phyloP scores from a whole-genome alignment of 1,284 basidiomycete genomes.

The Coniophora puteana region DNA sequence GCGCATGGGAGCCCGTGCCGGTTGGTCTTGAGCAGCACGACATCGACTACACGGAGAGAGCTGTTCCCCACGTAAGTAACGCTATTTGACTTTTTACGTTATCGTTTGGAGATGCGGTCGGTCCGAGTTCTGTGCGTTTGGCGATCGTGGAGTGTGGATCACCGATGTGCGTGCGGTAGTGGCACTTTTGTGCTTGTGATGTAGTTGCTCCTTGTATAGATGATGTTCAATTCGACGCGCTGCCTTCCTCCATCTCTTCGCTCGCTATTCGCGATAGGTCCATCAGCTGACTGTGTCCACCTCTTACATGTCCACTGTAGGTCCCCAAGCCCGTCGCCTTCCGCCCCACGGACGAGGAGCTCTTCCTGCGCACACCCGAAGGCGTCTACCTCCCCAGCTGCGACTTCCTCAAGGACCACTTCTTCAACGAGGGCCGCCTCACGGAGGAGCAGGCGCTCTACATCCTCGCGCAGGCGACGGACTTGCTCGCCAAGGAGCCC shows the following conservation, averaged over 20 bases:
- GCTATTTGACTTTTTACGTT: no score
- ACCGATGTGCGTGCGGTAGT: conserved; percentile 5
- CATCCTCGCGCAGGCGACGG: conserved; percentile 79
- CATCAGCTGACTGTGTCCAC: no score
- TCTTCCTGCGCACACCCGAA: conserved; percentile 23
- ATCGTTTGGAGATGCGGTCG: background rate
- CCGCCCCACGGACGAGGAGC: conserved; percentile 24
- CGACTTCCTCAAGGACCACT: conserved; percentile 89
- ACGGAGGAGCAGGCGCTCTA: conserved; percentile 87
- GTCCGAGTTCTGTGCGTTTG: no score
- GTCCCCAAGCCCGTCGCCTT: conserved; percentile 17
- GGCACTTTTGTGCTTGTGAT: conserved; percentile 4
- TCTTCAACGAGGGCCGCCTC: conserved; percentile 86
- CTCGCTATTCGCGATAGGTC: conserved; percentile 11
- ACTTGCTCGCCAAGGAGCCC: conserved; percentile 75
- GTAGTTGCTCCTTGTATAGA: conserved; percentile 5
- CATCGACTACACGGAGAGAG: conserved; percentile 22
- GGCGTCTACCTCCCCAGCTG: conserved; percentile 58
- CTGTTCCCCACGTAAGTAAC: conserved; percentile 26
- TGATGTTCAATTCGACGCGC: conserved; percentile 24
- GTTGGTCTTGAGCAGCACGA: conserved; percentile 17
- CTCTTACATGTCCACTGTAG: no score
- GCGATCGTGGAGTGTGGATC: no score
- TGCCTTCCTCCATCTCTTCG: conserved; percentile 10
- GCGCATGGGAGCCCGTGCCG: conserved; percentile 28